phyloP scores from a whole-genome alignment of 495 filamentous ascomycete genomes.

The Chlorociboria aeruginascens region DNA sequence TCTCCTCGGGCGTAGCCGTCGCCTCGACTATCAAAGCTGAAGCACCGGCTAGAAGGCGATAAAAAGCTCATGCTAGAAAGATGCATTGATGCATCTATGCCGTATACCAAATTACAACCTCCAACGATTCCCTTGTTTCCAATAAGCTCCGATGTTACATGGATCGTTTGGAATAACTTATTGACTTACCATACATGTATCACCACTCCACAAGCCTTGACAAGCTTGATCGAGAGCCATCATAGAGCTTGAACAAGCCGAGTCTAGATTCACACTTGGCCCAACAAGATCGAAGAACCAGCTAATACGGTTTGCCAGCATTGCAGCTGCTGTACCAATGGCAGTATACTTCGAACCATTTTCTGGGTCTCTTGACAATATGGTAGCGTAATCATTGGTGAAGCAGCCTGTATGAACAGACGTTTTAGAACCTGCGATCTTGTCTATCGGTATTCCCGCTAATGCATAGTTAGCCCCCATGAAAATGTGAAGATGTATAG shows the following conservation, averaged over 20 bases:
- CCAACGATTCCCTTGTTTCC: too few species aligned
- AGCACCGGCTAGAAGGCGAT: slow-evolving; percentile 32
- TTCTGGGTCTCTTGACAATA: slow-evolving; percentile 25
- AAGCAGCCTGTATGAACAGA: slow-evolving; percentile 24
- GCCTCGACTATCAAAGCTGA: slow-evolving; percentile 48
- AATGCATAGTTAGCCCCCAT: too few species aligned
- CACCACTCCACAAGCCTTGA: slow-evolving; percentile 55
- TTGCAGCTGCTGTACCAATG: slow-evolving; percentile 32
- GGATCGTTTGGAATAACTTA: too few species aligned
- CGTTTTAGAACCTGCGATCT: slow-evolving; percentile 16
- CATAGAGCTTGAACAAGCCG: slow-evolving; percentile 72
- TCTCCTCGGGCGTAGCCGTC: slow-evolving; percentile 58
- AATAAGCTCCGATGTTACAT: too few species aligned
- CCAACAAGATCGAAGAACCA: slow-evolving; percentile 44
- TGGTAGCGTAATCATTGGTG: slow-evolving; percentile 24
- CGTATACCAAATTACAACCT: too few species aligned
- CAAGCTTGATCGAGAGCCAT: slow-evolving; percentile 58
- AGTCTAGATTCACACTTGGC: slow-evolving; percentile 63
- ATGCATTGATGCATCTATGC: background rate
- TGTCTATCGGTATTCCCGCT: slow-evolving; percentile 31
- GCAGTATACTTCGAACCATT: slow-evolving; percentile 9
- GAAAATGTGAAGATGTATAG: too few species aligned
- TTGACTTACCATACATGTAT: slow-evolving; percentile 25
- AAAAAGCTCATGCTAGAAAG: slow-evolving; percentile 26
- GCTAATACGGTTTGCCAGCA: slow-evolving; percentile 49